Base-by-base conservation (phyloP, 1,284 basidiomycete genomes). In the Erythrobasidium hasegawianum region DNA sequence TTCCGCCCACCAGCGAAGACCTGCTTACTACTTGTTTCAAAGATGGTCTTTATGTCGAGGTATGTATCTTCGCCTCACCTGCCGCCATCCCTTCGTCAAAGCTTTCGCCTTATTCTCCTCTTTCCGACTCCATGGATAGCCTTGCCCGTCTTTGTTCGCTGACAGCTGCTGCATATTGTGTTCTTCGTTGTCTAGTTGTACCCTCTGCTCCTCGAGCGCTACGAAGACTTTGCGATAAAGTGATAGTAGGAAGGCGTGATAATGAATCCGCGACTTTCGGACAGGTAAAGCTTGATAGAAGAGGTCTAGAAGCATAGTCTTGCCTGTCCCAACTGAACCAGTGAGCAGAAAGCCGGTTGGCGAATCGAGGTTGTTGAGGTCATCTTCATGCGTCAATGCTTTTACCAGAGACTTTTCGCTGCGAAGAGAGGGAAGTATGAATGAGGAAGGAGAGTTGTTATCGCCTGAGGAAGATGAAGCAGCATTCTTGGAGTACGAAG, bases 141-240 rank as follows among this genome's bases (percentile, higher is more conserved):
- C 72, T n/a, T 57, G 58, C 8, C 67, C 70, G 7, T 61, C 53
- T 14, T 39, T 27, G 26, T 67, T 43, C 22, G 49, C 57, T 13
- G 67, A 40, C 8, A 72, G 56, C 41, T 74, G 67, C 66, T 72
- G 73, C 70, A 70, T 71, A 24, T 45, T 8, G 72, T 76, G 41
- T 71, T 72, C 59, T 75, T 77, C 76, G 70, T 72, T 76, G 66
- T 77, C 73, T 73, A 80, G 80, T 77, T 81, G 58, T 68, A 61
- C 56, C n/a, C 72, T 70, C 40, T 75, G 67, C n/a, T 68, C 71
- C 29, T 72, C 73, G 0, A 83, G 82, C 68, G 84, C 82, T 57
- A 83, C 80, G 81, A 83, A 84, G 9, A 84, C 83, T n/a, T 79
- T 81, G 59, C 83, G 83, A 76, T 88, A 88, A 9, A 88, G 80